These are phyloP conservation scores for Pseudocercospora pini-densiflorae DNA, from an alignment of 2,329 filamentous ascomycete genomes.

Conservation along the genomic window DNA sequence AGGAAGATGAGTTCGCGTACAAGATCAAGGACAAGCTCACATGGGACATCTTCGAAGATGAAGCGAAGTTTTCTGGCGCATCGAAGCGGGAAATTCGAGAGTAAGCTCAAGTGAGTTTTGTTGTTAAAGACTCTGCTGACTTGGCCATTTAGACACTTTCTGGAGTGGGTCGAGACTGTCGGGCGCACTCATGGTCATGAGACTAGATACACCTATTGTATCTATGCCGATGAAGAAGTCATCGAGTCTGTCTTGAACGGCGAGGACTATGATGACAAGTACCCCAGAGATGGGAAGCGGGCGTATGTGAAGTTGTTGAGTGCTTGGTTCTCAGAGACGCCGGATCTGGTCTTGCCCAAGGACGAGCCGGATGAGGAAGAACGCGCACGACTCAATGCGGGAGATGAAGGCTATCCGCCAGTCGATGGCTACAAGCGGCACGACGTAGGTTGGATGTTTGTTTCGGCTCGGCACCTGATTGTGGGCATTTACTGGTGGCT, in stretches of 20 bases:
- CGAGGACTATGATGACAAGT: neutral
- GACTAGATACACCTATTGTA: conserved; percentile 7
- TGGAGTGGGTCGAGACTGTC: conserved; percentile 1
- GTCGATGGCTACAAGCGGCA: conserved; percentile 4
- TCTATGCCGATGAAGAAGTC: conserved; percentile 19
- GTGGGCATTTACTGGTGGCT: neutral
- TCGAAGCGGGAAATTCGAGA: conserved; percentile 1
- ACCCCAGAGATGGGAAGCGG: neutral
- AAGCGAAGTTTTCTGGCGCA: conserved; percentile 7
- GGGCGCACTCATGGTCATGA: neutral
- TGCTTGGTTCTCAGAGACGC: neutral
- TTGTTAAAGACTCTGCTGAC: neutral
- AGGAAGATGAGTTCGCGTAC: neutral
- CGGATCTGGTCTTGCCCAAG: conserved; percentile 2
- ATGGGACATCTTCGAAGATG: conserved; percentile 6
- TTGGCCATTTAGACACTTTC: neutral
- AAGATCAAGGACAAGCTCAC: conserved; percentile 10
- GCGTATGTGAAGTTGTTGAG: conserved; percentile 7
- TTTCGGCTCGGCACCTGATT: neutral
- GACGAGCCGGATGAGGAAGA: neutral
- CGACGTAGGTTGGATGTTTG: conserved; percentile 1
- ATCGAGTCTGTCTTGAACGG: conserved; percentile 15
- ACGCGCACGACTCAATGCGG: neutral
- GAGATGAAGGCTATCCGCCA: neutral
- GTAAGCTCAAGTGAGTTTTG: neutral